Evolutionary conservation across 2,329 filamentous ascomycete species (phyloP), one percentile per base, ranked within the genome.

Genomic region (Alternaria triticina): DNA sequence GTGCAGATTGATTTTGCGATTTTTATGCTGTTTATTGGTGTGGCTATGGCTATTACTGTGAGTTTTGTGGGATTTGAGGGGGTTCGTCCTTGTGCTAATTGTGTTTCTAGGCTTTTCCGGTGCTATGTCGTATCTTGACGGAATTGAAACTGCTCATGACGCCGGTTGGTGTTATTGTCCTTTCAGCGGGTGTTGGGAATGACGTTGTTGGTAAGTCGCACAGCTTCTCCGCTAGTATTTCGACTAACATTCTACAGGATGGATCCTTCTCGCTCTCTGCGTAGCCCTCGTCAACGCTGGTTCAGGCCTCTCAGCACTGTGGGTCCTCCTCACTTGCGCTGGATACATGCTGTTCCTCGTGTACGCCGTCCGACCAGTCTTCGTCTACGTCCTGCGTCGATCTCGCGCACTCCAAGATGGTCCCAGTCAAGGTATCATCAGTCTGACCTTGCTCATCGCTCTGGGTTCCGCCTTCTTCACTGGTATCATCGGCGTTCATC

Each of bases 171-270:
- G 88, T 97, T 36, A 96, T 96, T 40, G 92, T 94, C 2, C 85
- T 97, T 9, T 94, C 94, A 4, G 94, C 94, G 6, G 95, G 95
- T 55, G 94, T 97, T 13, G 93, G 93, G 2, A 97, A 98, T 77
- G 95, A 98, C 75, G 93, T 96, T 15, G 88, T 91, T 4, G 92
- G 77, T 78, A 27, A 65, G 77, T 71, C 50, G 11, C 17, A 10
- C 22, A 33, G 17, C 4, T 23, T 1, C 13, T 22, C 47, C 20
- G 28, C 43, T 13, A 8, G 11, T 20, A 8, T 15, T 7, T 10
- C n/a, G 56, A 52, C 64, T 70, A 64, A 69, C 11, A 4, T 40
- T 33, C n/a, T 44, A 10, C 22, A 79, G 79, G 93, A 61, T 98
- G 95, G 95, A 90, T 97, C 68, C 84, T 98, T 15, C 89, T 98